Conservation (phyloP, 23 red algal genomes). For the Gracilaria domingensis region DNA sequence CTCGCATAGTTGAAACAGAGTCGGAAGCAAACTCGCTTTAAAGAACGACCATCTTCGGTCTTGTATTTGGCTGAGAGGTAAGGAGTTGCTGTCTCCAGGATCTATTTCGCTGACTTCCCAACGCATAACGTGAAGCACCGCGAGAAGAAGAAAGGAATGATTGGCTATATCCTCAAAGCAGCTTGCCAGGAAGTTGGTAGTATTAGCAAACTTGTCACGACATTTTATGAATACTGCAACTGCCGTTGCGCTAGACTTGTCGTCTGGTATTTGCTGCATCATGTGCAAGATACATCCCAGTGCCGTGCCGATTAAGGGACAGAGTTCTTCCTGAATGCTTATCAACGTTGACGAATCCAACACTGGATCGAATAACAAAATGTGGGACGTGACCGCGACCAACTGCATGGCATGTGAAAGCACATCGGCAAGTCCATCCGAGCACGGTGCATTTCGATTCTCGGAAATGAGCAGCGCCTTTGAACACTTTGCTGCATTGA, state of each 20-base stretch:
- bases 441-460: background rate
- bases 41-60: constrained; percentile 13
- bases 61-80: background rate
- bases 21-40: background rate
- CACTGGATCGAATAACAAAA: background rate
- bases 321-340: background rate
- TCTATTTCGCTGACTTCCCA: background rate
- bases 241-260: background rate
- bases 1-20: constrained; percentile 1
- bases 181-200: background rate
- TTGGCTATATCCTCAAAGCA: background rate
- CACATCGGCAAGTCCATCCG: background rate
- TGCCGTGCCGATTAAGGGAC: background rate
- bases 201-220: background rate
- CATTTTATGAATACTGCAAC: background rate
- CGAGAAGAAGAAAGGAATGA: constrained; percentile 4
- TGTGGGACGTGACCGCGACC: constrained; percentile 27
- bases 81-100: background rate
- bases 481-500: constrained; percentile 23
- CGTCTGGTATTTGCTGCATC: background rate
- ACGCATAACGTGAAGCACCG: constrained; percentile 43
- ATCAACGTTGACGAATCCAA: background rate
- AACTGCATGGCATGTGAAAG: constrained; percentile 5
- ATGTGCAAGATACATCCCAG: constrained; percentile 6
- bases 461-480: background rate